Percentiles rank a stretch among this genome's conserved stretches.
These are phyloP conservation scores for Exsudoporus frostii DNA, from an alignment of 768 basidiomycete species.

Conservation along the genomic window DNA sequence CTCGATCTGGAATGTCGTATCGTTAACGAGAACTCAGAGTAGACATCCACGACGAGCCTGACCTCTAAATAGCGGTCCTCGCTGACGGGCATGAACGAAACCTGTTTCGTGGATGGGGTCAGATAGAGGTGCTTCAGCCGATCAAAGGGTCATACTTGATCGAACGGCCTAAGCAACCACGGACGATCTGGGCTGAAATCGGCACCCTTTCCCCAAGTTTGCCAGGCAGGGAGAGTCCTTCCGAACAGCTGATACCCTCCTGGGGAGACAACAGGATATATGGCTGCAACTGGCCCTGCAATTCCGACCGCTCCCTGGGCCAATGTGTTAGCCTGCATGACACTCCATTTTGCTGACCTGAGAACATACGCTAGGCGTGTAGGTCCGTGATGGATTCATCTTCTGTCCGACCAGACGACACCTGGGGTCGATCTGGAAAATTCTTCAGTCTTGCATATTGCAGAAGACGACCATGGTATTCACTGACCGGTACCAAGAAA, in stretches of 20 bases:
- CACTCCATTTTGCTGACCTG: neutral
- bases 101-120: constrained; percentile 24
- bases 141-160: constrained; percentile 40
- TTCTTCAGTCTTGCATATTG: neutral
- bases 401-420: constrained; percentile 64
- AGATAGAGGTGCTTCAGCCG: neutral
- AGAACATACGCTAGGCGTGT: constrained; percentile 51
- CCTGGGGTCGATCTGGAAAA: constrained; percentile 50
- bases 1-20: constrained; percentile 38
- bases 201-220: constrained; percentile 53
- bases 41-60: neutral
- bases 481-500: constrained; percentile 52
- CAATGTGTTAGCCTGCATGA: neutral
- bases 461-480: constrained; percentile 5
- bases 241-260: constrained; percentile 68
- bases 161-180: constrained; percentile 62
- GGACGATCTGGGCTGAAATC: constrained; percentile 47
- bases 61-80: constrained; percentile 52
- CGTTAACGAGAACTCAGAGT: neutral
- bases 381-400: constrained; percentile 71
- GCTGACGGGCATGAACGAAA: constrained; percentile 48
- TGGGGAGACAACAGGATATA: constrained; percentile 61
- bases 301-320: constrained; percentile 65
- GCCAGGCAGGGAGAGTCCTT: constrained; percentile 62
- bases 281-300: constrained; percentile 62